These are phyloP conservation scores for Ophiostoma sp. DNA, from an alignment of 2,329 filamentous ascomycete genomes.

Conservation along the genomic window DNA sequence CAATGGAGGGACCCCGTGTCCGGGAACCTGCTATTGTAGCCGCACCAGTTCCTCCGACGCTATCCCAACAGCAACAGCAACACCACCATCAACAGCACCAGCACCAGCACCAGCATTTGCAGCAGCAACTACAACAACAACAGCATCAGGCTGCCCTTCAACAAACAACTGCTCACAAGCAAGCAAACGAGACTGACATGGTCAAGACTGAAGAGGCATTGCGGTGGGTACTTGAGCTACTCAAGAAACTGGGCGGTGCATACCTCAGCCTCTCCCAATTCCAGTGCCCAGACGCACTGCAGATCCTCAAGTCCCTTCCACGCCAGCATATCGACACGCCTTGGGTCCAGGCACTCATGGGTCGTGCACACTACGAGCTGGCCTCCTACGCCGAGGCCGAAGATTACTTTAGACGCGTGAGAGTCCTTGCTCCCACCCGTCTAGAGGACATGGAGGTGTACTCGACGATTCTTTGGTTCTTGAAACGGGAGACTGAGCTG, in stretches of 20 bases:
- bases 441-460: slow-evolving; percentile 97
- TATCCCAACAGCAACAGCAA: slow-evolving; percentile 21
- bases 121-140: background rate
- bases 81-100: slow-evolving; percentile 15
- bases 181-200: slow-evolving; percentile 47
- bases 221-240: slow-evolving; percentile 69
- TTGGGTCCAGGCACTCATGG: slow-evolving; percentile 88
- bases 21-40: slow-evolving; percentile 20
- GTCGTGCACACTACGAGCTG: slow-evolving; percentile 86
- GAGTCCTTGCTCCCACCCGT: slow-evolving; percentile 71
- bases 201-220: slow-evolving; percentile 69
- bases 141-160: slow-evolving; percentile 6
- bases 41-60: slow-evolving; percentile 3
- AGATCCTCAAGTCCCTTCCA: slow-evolving; percentile 65
- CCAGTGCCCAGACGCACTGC: slow-evolving; percentile 69
- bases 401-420: slow-evolving; percentile 74
- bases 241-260: slow-evolving; percentile 74
- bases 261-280: slow-evolving; percentile 76
- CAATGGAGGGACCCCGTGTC: slow-evolving; percentile 47
- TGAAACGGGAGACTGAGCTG: slow-evolving; percentile 86
- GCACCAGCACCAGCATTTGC: slow-evolving; percentile 8
- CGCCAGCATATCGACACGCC: slow-evolving; percentile 77
- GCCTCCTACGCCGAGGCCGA: slow-evolving; percentile 81
- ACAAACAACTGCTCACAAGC: slow-evolving; percentile 31
- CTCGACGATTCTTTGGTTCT: slow-evolving; percentile 97